phyloP scores from a whole-genome alignment of 306 rosid species.

The Begonia fuchsioides region DNA sequence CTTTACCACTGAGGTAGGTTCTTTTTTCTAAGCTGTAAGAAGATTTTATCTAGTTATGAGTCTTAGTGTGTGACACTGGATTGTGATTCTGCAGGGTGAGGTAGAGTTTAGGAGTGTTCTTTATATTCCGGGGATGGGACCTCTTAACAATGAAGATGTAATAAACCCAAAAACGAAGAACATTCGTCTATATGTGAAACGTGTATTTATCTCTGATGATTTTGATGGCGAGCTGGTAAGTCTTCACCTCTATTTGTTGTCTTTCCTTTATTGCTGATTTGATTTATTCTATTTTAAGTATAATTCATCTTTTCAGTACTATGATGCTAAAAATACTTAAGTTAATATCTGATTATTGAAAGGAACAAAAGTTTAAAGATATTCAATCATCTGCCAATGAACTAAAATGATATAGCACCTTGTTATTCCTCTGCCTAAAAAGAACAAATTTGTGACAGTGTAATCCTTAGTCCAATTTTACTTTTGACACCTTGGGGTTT shows the following conservation, averaged over 20 bases:
- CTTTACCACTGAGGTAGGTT: conserved; percentile 84
- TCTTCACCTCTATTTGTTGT: conserved; percentile 1
- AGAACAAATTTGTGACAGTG: no score
- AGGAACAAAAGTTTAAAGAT: no score
- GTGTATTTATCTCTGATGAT: conserved; percentile 94
- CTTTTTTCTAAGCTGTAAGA: not conserved
- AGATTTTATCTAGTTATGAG: not conserved
- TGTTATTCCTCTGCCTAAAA: no score
- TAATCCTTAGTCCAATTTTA: no score
- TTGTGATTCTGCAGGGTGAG: conserved; percentile 93
- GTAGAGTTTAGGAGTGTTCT: conserved; percentile 89
- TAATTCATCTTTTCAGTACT: no score
- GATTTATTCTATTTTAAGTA: no score
- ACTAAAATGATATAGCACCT: no score
- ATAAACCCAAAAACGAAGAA: conserved; percentile 88
- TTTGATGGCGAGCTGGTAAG: conserved; percentile 98
- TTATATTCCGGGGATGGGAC: conserved; percentile 95
- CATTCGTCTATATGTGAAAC: conserved; percentile 82
- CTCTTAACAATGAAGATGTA: conserved; percentile 90
- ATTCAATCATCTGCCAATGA: no score
- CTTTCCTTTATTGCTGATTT: no score
- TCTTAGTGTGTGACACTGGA: conserved; percentile 23
- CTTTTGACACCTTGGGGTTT: not conserved
- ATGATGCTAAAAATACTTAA: no score
- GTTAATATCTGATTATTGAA: no score